Evolutionary conservation across 495 filamentous ascomycete genomes (phyloP).

Genomic region (Podospora pseudoanserina): DNA sequence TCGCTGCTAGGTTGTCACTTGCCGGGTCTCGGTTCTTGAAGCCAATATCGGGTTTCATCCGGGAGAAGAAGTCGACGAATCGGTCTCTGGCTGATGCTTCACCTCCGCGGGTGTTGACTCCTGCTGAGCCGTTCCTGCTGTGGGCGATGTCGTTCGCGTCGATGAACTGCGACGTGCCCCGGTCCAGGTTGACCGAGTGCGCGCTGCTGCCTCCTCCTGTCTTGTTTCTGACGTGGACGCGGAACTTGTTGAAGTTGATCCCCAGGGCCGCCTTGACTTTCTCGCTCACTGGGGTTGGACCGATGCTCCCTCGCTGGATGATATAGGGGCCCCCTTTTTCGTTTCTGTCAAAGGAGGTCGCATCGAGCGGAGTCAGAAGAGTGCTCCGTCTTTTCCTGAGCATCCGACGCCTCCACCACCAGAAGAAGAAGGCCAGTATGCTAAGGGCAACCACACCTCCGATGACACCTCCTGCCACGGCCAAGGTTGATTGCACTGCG

Average conservation of each 20-base stretch:
- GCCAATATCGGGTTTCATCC: conserved; percentile 36
- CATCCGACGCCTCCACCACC: conserved; percentile 44
- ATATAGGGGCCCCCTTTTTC: conserved; percentile 41
- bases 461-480: conserved; percentile 49
- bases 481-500: conserved; percentile 37
- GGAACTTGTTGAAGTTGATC: conserved; percentile 37
- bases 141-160: conserved; percentile 32
- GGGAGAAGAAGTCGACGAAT: conserved; percentile 41
- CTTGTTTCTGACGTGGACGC: conserved; percentile 36
- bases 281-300: conserved; percentile 38
- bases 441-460: conserved; percentile 45
- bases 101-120: conserved; percentile 4
- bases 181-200: conserved; percentile 47
- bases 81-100: conserved; percentile 31
- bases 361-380: conserved; percentile 44
- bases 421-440: conserved; percentile 45
- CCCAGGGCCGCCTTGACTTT: conserved; percentile 38
- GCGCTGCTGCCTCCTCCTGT: conserved; percentile 29
- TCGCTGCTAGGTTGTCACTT: conserved; percentile 21
- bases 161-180: conserved; percentile 51
- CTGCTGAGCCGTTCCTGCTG: conserved; percentile 26
- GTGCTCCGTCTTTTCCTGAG: conserved; percentile 40
- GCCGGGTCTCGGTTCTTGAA: conserved; percentile 33
- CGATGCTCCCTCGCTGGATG: conserved; percentile 41
- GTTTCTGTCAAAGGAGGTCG: conserved; percentile 20